Evolutionary conservation across 345 rosid genomes (phyloP).

Genomic region (Pugionium dolabratum): DNA sequence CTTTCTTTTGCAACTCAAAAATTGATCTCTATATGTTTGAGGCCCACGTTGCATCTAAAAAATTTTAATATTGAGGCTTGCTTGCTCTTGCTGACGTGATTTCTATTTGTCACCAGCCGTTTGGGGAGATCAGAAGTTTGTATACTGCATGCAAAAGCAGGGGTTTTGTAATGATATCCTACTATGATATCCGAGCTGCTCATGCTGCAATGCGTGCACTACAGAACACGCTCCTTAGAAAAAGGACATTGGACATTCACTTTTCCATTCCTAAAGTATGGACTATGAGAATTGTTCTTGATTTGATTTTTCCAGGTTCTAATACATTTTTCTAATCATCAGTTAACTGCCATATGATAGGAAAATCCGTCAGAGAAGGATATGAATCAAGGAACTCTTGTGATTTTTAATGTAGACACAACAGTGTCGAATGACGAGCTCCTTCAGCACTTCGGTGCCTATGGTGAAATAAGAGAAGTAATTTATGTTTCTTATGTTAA

Average conservation of each 20-base stretch:
- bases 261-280: slow-evolving; percentile 95
- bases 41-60: neutral
- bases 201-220: slow-evolving; percentile 92
- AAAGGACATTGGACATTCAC: slow-evolving; percentile 90
- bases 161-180: slow-evolving; percentile 95
- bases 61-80: neutral
- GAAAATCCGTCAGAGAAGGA: slow-evolving; percentile 97
- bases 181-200: slow-evolving; percentile 88
- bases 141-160: slow-evolving; percentile 96
- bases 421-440: slow-evolving; percentile 87
- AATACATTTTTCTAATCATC: slow-evolving; percentile 8
- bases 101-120: slow-evolving; percentile 56
- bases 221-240: slow-evolving; percentile 85
- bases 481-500: neutral
- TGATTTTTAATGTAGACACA: slow-evolving; percentile 86
- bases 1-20: neutral
- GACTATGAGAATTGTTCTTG: neutral
- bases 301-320: slow-evolving; percentile 10
- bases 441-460: slow-evolving; percentile 70
- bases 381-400: slow-evolving; percentile 92
- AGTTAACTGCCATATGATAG: slow-evolving; percentile 44
- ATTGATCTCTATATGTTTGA: neutral
- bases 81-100: slow-evolving; percentile 22
- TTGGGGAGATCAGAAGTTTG: slow-evolving; percentile 89
- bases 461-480: slow-evolving; percentile 97